Base-by-base conservation (phyloP, 2,329 filamentous ascomycete species). In the Penicillium sp. region DNA sequence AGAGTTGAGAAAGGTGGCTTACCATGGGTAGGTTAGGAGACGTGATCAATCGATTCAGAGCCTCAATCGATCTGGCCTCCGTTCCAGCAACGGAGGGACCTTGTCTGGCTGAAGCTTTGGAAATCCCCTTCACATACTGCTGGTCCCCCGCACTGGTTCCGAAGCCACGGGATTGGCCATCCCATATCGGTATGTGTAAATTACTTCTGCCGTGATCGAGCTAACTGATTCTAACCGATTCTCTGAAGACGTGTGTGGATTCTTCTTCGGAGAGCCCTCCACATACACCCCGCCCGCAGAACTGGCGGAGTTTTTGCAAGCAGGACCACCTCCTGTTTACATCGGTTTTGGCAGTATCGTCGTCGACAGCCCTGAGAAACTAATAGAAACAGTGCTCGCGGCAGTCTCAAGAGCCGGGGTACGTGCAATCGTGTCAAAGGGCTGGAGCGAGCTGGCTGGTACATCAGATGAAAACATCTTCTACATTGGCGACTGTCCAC, bases 341-440 rank as follows among this genome's bases (percentile, higher is more conserved):
- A 79, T 83, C 31, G 80, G 81, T 0, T 83, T 83, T 56, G 80
- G 81, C 4, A 79, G 75, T 30, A 82, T 83, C 41, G 79, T 83
- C 0, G 71, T 82, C 2, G 78, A 81, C 18, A 69, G 82, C 27
- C 75, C 80, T 0, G 60, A 74, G 11, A 62, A 53, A 8, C 59
- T 82, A 4, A 79, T 75, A 0, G 60, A 69, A 2, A 74, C 70
- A 10, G 72, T 82, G 0, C 69, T 82, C 2, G 69, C 75, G n/a
- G 78, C 79, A 1, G 72, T 81, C 2, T 61, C 64, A 18, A 67
- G 65, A 41, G 70, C 74, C 10, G 80, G 80, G 4, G 72, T 74
- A 5, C 73, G 81, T 20, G 80, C 78, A 1, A 72, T 84, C 1
- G 70, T 85, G 0, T 82, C 80, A 0, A 76, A 76, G 45, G 81